Percentiles rank a stretch among this genome's conserved stretches.
Evolutionary conservation across 768 basidiomycete species (phyloP).

Genomic region (Mycena latifolia): DNA sequence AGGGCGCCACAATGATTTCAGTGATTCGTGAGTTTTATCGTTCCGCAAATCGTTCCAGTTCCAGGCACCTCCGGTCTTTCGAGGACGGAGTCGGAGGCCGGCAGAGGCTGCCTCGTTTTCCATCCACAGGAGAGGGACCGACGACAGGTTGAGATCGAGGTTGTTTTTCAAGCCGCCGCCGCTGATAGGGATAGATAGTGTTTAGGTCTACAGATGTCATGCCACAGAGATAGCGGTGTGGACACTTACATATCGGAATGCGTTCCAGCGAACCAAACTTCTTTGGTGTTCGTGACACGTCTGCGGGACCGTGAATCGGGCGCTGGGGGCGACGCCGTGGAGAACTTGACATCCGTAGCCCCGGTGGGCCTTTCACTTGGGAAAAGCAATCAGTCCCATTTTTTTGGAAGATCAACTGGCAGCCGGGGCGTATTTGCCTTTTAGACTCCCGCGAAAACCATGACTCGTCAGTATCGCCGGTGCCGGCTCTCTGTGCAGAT

Average conservation of each 20-base stretch:
- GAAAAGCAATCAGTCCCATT: background rate
- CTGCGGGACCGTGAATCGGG: background rate
- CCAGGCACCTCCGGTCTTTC: slow-evolving; percentile 9
- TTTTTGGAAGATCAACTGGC: too few relatives aligned
- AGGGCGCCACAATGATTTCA: background rate
- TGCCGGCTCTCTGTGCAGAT: background rate
- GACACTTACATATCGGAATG: slow-evolving; percentile 5
- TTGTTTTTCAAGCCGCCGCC: slow-evolving; percentile 26
- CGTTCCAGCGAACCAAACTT: background rate
- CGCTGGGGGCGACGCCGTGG: background rate
- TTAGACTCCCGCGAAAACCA: background rate
- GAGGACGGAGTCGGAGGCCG: slow-evolving; percentile 19
- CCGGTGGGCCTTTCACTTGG: background rate
- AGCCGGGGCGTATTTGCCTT: background rate
- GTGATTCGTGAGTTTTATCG: slow-evolving; percentile 7
- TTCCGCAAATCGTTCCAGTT: slow-evolving; percentile 7
- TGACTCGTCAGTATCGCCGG: background rate
- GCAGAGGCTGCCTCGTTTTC: slow-evolving; percentile 25
- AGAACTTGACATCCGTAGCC: background rate
- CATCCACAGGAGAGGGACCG: slow-evolving; percentile 32
- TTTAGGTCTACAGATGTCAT: background rate
- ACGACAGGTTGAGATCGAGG: slow-evolving; percentile 24
- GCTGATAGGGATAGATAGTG: background rate
- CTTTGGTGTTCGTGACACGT: background rate
- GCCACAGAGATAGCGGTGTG: too few relatives aligned